A percentile compares a stretch with the other conserved stretches of the same genome.
Conservation (phyloP, 768 basidiomycete genomes). For the Russula virescens region DNA sequence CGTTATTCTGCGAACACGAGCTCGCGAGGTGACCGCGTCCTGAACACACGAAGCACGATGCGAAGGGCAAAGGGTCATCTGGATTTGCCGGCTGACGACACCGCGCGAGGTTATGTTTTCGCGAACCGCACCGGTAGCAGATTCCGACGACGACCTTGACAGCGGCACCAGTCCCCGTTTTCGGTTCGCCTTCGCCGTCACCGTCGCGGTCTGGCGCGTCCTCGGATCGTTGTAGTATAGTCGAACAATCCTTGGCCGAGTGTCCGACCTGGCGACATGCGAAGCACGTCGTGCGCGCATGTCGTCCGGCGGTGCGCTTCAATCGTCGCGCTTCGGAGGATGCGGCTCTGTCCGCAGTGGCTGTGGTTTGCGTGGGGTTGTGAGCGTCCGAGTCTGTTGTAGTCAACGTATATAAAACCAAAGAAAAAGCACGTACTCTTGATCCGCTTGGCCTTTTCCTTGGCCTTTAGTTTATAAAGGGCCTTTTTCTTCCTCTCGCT, state of each 20-base stretch:
- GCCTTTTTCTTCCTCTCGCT: conserved; percentile 31
- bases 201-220: conserved; percentile 20
- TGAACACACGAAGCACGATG: conserved; percentile 88
- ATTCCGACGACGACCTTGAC: conserved; percentile 71
- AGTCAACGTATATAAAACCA: background rate
- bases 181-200: conserved; percentile 20
- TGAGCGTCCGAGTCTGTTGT: too few relatives aligned
- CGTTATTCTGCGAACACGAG: conserved; percentile 72
- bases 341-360: conserved; percentile 29
- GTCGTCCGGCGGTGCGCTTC: conserved; percentile 54
- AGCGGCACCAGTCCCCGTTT: background rate
- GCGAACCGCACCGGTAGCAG: conserved; percentile 50
- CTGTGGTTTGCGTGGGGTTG: conserved; percentile 1
- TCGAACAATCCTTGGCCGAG: conserved; percentile 75
- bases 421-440: conserved; percentile 24
- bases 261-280: conserved; percentile 84
- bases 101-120: conserved; percentile 66
- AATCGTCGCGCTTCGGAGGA: conserved; percentile 56
- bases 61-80: conserved; percentile 70
- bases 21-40: conserved; percentile 81
- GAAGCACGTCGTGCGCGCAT: conserved; percentile 67
- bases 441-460: conserved; percentile 26
- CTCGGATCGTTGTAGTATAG: conserved; percentile 26
- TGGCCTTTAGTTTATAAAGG: conserved; percentile 29
- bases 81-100: conserved; percentile 65